Conservation (phyloP, 495 filamentous ascomycete species). For the Neohortaea acidophila region DNA sequence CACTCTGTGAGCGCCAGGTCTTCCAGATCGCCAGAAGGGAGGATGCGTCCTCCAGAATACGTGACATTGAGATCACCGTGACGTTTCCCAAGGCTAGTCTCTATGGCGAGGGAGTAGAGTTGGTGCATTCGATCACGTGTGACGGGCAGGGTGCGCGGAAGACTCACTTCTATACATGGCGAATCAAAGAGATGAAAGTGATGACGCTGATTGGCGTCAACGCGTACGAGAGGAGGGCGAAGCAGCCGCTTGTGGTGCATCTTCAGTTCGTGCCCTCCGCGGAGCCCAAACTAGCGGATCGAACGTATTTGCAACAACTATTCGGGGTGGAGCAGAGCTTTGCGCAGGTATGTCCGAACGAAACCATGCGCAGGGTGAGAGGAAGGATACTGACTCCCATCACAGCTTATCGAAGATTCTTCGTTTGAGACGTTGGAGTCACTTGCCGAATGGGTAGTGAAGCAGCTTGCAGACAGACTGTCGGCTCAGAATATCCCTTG, state of each 20-base stretch:
- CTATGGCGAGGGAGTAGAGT: slow-evolving; percentile 22
- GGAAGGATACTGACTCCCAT: too few relatives aligned
- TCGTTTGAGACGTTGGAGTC: slow-evolving; percentile 51
- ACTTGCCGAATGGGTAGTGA: slow-evolving; percentile 37
- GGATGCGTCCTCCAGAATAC: too few relatives aligned
- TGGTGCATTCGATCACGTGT: too few relatives aligned
- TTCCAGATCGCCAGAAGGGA: too few relatives aligned
- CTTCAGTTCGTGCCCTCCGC: neutral
- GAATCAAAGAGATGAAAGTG: slow-evolving; percentile 33
- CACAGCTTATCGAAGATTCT: slow-evolving; percentile 39
- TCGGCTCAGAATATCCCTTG: too few relatives aligned
- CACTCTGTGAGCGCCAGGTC: too few relatives aligned
- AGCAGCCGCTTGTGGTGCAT: slow-evolving; percentile 31
- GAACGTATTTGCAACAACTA: too few relatives aligned
- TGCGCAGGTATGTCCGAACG: slow-evolving; percentile 39
- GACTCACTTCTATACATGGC: too few relatives aligned
- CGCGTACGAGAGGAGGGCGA: slow-evolving; percentile 38
- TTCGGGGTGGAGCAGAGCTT: slow-evolving; percentile 34
- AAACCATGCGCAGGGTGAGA: too few relatives aligned
- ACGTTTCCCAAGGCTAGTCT: slow-evolving; percentile 25
- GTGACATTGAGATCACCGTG: too few relatives aligned
- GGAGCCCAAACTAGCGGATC: too few relatives aligned
- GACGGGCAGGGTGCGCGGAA: too few relatives aligned
- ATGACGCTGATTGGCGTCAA: slow-evolving; percentile 49
- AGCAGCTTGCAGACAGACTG: slow-evolving; percentile 37